Base-by-base conservation (phyloP, 805 yeast species). In the Kluyveromyces lactis region DNA sequence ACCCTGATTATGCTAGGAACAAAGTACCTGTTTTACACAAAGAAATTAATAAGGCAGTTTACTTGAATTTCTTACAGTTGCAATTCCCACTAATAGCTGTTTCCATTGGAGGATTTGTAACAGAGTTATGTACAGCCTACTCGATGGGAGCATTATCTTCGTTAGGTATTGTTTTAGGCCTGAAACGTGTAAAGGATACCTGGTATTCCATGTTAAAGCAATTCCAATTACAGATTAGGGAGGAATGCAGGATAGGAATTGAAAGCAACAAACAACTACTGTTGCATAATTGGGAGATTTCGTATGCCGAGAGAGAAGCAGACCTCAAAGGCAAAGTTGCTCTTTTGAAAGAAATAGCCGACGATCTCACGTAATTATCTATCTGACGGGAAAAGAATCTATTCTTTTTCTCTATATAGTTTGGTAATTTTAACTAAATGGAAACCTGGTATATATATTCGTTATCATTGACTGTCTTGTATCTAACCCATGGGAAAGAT, bases 401-500 rank as follows among this genome's bases (percentile, higher is more conserved):
- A 21, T 21, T 21, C 6, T 27, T 27, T 11, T 27, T 11, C 13
- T 27, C 7, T 27, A 11, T 15, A 27, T 27, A 27, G 7, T 27
- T 16, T 21, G 17, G 4, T 29, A 12, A 13, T n/a, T 37, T 2
- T 11, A 19, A 3, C 13, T 23, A 19, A 16, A 24, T 34, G 4
- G 38, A 36, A 33, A 40, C 28, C 26, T 49, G 36, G 34, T 53
- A 58, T 21, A 58, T 59, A 40, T 67, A 65, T 28, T 59, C 68
- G 10, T 58, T 62, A 40, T 63, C 68, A 47, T 66, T 72, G 27
- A 58, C 45, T 4, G 73, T 71, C 42, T 70, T 60, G 51, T 82
- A 81, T 39, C 81, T 67, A 1, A 83, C 81, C 94, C 94, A 83
- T 0, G 92, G 89, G 52, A 83, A 82, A 31, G 84, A 73, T 4